phyloP scores from a whole-genome alignment of 129 eudicot species.

The Centrapalus pauciflorus region DNA sequence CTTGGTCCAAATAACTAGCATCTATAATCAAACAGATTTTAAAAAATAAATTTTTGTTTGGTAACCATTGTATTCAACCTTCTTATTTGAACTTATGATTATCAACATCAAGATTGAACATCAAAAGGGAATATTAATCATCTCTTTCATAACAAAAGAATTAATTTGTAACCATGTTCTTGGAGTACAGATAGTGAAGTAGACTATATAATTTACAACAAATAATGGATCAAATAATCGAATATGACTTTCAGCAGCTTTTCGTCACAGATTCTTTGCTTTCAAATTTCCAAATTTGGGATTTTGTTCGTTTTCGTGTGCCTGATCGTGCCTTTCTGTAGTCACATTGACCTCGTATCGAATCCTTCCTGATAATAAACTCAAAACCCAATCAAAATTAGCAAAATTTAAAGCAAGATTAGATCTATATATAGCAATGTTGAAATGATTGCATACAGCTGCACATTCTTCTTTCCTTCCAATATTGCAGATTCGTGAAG shows the following conservation, averaged over 20 bases:
- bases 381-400: conserved; percentile 1
- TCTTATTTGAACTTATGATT: too few relatives aligned
- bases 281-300: conserved; percentile 31
- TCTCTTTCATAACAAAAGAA: not conserved
- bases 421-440: not conserved
- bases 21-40: too few relatives aligned
- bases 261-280: conserved; percentile 29
- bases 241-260: conserved; percentile 32
- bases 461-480: conserved; percentile 38
- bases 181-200: conserved; percentile 5
- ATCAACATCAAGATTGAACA: too few relatives aligned
- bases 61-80: too few relatives aligned
- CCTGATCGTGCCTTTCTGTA: conserved; percentile 41
- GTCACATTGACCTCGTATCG: conserved; percentile 32
- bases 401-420: not conserved
- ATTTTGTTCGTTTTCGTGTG: conserved; percentile 32
- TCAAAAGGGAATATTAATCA: not conserved
- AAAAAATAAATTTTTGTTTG: too few relatives aligned
- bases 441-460: conserved; percentile 26
- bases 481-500: not conserved
- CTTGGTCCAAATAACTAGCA: too few relatives aligned
- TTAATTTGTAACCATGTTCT: not conserved
- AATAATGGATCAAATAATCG: not conserved
- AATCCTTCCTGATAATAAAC: conserved; percentile 31
- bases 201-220: conserved; percentile 28